Base-by-base conservation (phyloP, 352 stramenopile genomes). In the Phytopythium delawarense region DNA sequence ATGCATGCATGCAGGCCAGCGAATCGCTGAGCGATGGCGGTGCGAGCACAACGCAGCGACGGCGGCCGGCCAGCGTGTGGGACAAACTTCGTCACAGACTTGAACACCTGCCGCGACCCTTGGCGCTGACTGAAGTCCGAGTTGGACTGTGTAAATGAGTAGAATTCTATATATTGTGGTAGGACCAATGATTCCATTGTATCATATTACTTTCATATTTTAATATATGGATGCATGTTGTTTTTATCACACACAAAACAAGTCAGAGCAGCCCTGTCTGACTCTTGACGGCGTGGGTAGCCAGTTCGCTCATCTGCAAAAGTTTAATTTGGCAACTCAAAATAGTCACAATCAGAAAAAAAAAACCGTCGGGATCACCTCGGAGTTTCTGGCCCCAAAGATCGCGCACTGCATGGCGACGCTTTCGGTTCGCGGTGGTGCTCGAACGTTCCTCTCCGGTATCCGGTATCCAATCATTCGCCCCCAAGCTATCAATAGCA, bases 81-180 rank as follows among this genome's bases (percentile, higher is more conserved):
- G 21, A 51, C n/a, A 32, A 23, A 32, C 45, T 51, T 51, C 45
- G 45, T 51, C 45, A 51, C 45, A 51, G 45, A 51, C 45, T 32
- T 28, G 45, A 51, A 11, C 7, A 7, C 1, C 20, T 49, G 42
- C 18, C 42, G 42, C 45, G 45, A 51, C 32, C 45, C 32, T 51
- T 51, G 8, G 28, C 8, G n/a, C 45, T 9, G 45, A 20, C 8
- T 23, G 11, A 21, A 32, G 9, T 0, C 21, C 12, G 30, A 7
- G 0, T 28, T 49, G 18, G 21, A 49, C 42, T 49, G 42, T 25
- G 15, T 16, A 25, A 49, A 49, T 23, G 0, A 21, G 21, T 46
- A 21, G 0, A 2, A 0, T 23, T 12, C 0, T 28, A 28, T 28
- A 23, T 21, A 48, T 23, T 48, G 4, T 48, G 42, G 6, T 18